Evolutionary conservation across 257 asterid species (phyloP).

Genomic region (Solanum lycopersicoides): DNA sequence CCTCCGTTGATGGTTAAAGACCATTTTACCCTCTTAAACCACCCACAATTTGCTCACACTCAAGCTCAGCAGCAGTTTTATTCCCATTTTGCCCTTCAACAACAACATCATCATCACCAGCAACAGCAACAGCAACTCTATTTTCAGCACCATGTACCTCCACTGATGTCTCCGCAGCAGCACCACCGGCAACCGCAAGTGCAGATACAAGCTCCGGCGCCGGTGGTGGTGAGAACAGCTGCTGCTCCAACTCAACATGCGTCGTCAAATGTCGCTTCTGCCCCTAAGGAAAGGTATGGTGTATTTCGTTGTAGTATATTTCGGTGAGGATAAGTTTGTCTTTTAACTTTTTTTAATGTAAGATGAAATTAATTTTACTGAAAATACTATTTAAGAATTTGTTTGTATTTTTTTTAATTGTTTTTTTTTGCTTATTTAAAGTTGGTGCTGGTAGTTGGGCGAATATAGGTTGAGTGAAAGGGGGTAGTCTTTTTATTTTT

Average conservation of each 20-base stretch:
- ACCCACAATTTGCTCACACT: conserved; percentile 2
- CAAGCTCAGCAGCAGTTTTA: conserved; percentile 4
- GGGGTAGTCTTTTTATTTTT: not conserved
- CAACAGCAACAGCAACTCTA: not conserved
- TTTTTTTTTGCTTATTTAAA: not conserved
- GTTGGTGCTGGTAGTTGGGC: not conserved
- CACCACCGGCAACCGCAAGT: conserved; percentile 3
- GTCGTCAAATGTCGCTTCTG: conserved; percentile 22
- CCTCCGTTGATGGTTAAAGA: not conserved
- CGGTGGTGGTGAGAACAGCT: conserved; percentile 1
- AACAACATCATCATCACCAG: conserved; percentile 21
- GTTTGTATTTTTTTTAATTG: not conserved
- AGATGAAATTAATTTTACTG: not conserved
- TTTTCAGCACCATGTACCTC: not conserved
- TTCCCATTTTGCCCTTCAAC: conserved; percentile 15
- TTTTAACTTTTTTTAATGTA: not conserved
- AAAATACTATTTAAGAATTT: not conserved
- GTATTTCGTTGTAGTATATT: not conserved
- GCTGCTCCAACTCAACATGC: conserved; percentile 10
- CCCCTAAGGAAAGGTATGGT: conserved; percentile 52
- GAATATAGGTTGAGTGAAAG: not conserved
- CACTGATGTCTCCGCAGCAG: not conserved
- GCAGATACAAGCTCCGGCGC: conserved; percentile 5
- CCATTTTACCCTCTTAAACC: conserved; percentile 24
- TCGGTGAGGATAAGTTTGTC: not conserved